A percentile compares a stretch with the other conserved stretches of the same genome.
Conservation (phyloP, 1,284 basidiomycete species). For the Leccinum holopus region DNA sequence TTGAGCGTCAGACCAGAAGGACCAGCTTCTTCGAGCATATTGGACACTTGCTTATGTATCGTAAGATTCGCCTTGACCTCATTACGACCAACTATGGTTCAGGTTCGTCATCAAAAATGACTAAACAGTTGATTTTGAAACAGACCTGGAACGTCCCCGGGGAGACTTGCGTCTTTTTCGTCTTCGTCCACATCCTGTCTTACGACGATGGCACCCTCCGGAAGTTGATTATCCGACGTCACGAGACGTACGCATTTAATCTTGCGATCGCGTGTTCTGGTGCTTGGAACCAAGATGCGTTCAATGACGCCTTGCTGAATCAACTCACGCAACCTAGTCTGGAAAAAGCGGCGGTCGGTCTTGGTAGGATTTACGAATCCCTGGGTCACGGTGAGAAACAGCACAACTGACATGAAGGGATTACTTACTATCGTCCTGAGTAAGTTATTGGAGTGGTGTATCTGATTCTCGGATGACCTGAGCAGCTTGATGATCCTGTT, state of each 20-base stretch:
- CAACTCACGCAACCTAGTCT: conserved; percentile 66
- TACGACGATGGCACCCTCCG: conserved; percentile 38
- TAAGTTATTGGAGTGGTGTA: conserved; percentile 69
- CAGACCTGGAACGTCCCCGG: conserved; percentile 22
- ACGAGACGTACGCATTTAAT: conserved; percentile 65
- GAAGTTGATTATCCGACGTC: conserved; percentile 33
- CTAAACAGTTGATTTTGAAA: neutral
- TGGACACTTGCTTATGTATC: conserved; percentile 72
- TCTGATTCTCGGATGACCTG: conserved; percentile 61
- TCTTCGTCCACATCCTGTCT: conserved; percentile 41
- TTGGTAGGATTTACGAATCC: conserved; percentile 71
- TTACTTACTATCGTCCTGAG: conserved; percentile 62
- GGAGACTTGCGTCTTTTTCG: conserved; percentile 37
- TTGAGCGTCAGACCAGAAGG: conserved; percentile 66
- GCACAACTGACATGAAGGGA: conserved; percentile 1
- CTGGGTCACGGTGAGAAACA: conserved; percentile 37
- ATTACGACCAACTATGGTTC: conserved; percentile 23
- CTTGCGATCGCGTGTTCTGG: conserved; percentile 43
- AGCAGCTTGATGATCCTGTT: conserved; percentile 67
- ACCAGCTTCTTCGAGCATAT: conserved; percentile 65
- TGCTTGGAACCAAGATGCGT: conserved; percentile 63
- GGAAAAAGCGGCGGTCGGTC: conserved; percentile 75
- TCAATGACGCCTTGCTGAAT: conserved; percentile 70
- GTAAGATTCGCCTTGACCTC: conserved; percentile 59
- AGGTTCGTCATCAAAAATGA: conserved; percentile 1